Conservation (phyloP, 169 alveolate genomes). For the Sarcocystis neurona region DNA sequence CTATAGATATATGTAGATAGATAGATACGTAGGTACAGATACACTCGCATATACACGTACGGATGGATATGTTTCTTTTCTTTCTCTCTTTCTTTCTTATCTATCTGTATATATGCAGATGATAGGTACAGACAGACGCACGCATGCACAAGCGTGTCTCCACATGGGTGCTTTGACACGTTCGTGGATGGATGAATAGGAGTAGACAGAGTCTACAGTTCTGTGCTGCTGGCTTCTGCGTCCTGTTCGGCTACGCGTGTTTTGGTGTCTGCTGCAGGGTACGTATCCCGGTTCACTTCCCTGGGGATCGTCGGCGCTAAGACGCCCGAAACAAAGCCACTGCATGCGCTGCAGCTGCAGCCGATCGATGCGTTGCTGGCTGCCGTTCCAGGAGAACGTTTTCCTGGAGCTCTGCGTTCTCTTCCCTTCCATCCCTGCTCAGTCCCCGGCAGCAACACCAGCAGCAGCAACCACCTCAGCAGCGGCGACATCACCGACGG, state of each 20-base stretch:
- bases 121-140: background rate
- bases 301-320: constrained; percentile 58
- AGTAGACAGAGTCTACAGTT: background rate
- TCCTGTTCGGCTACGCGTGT: background rate
- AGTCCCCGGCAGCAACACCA: too few relatives aligned
- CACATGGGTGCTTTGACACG: background rate
- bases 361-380: constrained; percentile 35
- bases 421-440: too few relatives aligned
- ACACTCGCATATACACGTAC: too few relatives aligned
- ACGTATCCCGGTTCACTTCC: constrained; percentile 36
- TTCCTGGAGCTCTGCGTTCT: too few relatives aligned
- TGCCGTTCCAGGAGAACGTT: constrained; percentile 2
- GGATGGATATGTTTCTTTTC: too few relatives aligned
- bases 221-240: background rate
- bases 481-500: too few relatives aligned
- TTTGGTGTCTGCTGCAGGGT: constrained; percentile 40
- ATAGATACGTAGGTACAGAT: too few relatives aligned
- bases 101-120: background rate
- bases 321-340: constrained; percentile 46
- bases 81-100: background rate
- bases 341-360: constrained; percentile 62
- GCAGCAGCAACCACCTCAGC: too few relatives aligned
- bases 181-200: background rate
- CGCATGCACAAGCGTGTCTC: background rate
- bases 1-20: too few relatives aligned